Base-by-base conservation (phyloP, 2,329 filamentous ascomycete species). In the Chrysoporthe puriensis region DNA sequence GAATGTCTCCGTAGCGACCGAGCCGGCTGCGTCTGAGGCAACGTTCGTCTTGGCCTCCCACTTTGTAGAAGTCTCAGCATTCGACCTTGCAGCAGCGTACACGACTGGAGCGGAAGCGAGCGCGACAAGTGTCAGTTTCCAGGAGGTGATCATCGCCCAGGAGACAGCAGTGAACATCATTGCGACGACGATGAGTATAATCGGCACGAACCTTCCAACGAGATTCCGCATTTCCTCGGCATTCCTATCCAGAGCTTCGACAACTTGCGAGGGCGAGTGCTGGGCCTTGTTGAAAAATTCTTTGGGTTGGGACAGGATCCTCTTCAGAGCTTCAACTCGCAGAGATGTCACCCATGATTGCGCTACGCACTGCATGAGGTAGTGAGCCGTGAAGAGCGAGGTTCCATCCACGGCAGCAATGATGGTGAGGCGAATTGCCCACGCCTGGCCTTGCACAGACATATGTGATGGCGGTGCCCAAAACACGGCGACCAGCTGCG, bases 211-310 rank as follows among this genome's bases (percentile, higher is more conserved):
- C 1, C 91, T 87, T 1, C 92, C 91, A 0, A 97, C 84, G 0
- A 98, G 81, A 72, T 92, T 94, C 9, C 92, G 87, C 87, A 96
- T 94, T 75, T 97, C 93, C 76, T 98, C 94, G 0, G 91, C 91
- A 73, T 93, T 92, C 18, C 91, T 86, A 73, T 97, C 93, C 0
- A 98, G 84, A 57, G 86, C 90, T 69, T 92, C 89, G 0, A 85
- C 88, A 54, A 98, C 83, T 1, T 84, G 83, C 0, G 83, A 82
- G 0, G 90, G 81, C 0, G 85, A 87, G 76, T 96, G 91, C 44
- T 83, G 82, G 1, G 90, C 83, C 62, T 84, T 81, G 70, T 93
- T 90, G 72, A 97, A 97, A 90, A 94, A 98, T 4, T 85, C 79
- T 69, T 86, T 89, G 0, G 92, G 91, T 74, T 97, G 95, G 50